Evolutionary conservation across 768 basidiomycete genomes (phyloP).

Genomic region (Russula vinacea): DNA sequence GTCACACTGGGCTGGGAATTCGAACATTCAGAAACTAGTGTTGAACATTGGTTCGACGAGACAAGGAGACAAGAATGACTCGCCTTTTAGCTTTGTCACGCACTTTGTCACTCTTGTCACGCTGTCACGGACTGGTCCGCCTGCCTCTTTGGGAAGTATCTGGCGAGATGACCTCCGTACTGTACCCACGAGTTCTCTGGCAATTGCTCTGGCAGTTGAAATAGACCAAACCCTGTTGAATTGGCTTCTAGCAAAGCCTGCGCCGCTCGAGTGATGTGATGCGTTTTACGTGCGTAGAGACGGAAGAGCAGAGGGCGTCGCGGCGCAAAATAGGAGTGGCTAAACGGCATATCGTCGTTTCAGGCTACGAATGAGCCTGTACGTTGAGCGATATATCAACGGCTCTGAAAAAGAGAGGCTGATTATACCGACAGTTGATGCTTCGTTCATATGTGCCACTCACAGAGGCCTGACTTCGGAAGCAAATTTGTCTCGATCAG

Average conservation of each 20-base stretch:
- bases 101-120: not conserved
- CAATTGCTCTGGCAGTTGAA: not conserved
- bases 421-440: not conserved
- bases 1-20: constrained; percentile 20
- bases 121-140: not conserved
- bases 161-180: not conserved
- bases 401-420: not conserved
- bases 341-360: not conserved
- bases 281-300: not conserved
- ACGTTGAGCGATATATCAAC: not conserved
- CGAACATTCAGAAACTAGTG: constrained; percentile 9
- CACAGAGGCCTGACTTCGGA: constrained; percentile 3
- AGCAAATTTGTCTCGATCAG: constrained; percentile 7
- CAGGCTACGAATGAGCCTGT: not conserved
- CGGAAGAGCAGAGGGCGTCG: not conserved
- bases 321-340: not conserved
- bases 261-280: not conserved
- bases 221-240: not conserved
- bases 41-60: constrained; percentile 4
- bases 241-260: too few relatives aligned
- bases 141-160: not conserved
- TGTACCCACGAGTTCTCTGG: too few relatives aligned
- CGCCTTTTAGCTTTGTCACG: constrained; percentile 16
- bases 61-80: constrained; percentile 22
- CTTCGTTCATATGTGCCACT: not conserved